A percentile compares a stretch with the other conserved stretches of the same genome.
phyloP scores from a whole-genome alignment of 169 alveolate species.

The Plasmodium relictum region DNA sequence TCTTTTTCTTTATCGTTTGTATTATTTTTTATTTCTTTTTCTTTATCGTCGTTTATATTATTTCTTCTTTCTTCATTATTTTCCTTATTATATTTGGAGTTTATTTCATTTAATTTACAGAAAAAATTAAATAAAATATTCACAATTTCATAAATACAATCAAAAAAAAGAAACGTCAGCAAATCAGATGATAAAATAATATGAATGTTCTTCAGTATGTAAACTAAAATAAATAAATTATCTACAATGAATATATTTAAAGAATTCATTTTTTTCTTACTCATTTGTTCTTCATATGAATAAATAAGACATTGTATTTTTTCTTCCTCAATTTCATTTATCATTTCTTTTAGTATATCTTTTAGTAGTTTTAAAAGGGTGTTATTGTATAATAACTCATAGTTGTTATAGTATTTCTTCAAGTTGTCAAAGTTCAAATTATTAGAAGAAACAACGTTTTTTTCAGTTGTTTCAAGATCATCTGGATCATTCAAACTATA shows the following conservation, averaged over 20 bases:
- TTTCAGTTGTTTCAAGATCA: background rate
- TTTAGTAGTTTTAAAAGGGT: conserved; percentile 24
- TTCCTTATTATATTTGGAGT: conserved; percentile 1
- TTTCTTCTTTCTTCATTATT: background rate
- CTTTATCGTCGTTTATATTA: background rate
- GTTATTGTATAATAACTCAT: conserved; percentile 34
- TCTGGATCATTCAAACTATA: background rate
- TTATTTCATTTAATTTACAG: conserved; percentile 21
- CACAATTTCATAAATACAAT: conserved; percentile 44
- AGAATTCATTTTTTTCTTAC: conserved; percentile 68
- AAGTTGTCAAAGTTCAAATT: background rate
- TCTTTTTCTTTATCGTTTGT: conserved; percentile 4
- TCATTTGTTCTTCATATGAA: conserved; percentile 73
- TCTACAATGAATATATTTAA: conserved; percentile 59
- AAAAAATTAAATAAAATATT: conserved; percentile 41
- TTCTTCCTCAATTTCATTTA: conserved; percentile 44
- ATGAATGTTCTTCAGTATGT: conserved; percentile 37
- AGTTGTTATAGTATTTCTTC: conserved; percentile 3
- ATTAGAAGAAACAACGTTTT: conserved; percentile 6
- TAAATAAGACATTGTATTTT: conserved; percentile 38
- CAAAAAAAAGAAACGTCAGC: conserved; percentile 66
- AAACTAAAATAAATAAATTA: conserved; percentile 68
- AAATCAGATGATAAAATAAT: conserved; percentile 44
- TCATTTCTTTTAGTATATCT: conserved; percentile 61
- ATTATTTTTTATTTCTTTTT: background rate